Evolutionary conservation across 768 basidiomycete species (phyloP), one percentile per base, ranked within the genome.

Genomic region (Plicaturopsis crispa): DNA sequence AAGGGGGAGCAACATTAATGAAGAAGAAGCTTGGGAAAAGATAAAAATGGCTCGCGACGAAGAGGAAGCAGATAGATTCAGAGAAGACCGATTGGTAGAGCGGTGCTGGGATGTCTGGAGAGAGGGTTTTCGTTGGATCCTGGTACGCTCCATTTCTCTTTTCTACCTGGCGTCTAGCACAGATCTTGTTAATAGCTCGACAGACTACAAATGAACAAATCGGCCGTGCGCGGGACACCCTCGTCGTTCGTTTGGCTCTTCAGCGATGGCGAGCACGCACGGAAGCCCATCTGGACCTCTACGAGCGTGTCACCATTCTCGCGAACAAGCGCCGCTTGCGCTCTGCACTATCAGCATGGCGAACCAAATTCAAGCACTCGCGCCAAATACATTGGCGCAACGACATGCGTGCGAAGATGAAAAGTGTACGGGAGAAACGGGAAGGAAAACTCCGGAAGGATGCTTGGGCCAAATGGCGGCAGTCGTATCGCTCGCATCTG

Each of bases 91-190:
- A 36, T 59, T 90, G 40, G 36, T 86, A 19, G 78, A 80, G 49
- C 75, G 75, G 12, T 88, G 76, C 49, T 84, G 79, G 76, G 73
- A 79, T 34, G 72, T 80, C 42, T 92, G 89, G 89, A 66, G 63
- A 33, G 73, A 76, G 50, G 78, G 79, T 2, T 73, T 72, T 48
- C 58, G 72, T 32, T 89, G 88, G 86, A 75, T 86, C 48, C 59
- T 67, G 43, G 89, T 89, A 60, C 42, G 85, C n/a, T n/a, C n/a
- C n/a, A n/a, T n/a, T n/a, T n/a, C n/a, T n/a, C n/a, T 65, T 30
- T 41, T 48, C 42, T 36, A 35, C 42, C 44, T 38, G 32, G 36
- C 45, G 42, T 48, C 36, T 23, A 38, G 30, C 16, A 18, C 35
- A 34, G 2, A 31, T 28, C 23, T 2, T 28, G 12, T 24, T 22